Conservation (phyloP, 768 basidiomycete species). For the Fibroporia radiculosa region DNA sequence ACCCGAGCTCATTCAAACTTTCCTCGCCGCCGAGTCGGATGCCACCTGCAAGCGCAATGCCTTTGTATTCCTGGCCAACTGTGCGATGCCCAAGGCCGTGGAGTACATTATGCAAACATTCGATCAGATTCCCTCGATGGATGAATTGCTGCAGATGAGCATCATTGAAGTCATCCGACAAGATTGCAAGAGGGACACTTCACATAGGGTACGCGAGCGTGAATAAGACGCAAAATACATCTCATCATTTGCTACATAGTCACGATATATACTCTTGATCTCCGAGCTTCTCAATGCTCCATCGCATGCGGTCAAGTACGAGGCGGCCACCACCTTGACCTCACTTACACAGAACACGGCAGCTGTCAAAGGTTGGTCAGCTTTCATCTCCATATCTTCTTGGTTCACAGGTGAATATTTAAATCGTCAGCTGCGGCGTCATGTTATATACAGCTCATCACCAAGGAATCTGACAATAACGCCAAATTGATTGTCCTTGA, state of each 20-base stretch:
- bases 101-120: slow-evolving; percentile 84
- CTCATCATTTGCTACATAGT: slow-evolving; percentile 44
- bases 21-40: slow-evolving; percentile 93
- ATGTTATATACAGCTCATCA: slow-evolving; percentile 79
- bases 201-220: slow-evolving; percentile 57
- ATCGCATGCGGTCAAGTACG: slow-evolving; percentile 94
- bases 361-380: slow-evolving; percentile 76
- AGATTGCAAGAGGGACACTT: slow-evolving; percentile 81
- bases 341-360: slow-evolving; percentile 92
- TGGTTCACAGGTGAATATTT: not conserved
- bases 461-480: slow-evolving; percentile 98
- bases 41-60: slow-evolving; percentile 96
- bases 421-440: slow-evolving; percentile 79
- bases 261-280: slow-evolving; percentile 91
- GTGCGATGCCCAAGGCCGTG: slow-evolving; percentile 84
- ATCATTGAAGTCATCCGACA: slow-evolving; percentile 89
- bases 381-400: not conserved
- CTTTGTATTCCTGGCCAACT: slow-evolving; percentile 86
- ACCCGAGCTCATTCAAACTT: slow-evolving; percentile 91
- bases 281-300: slow-evolving; percentile 86
- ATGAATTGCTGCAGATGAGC: slow-evolving; percentile 92
- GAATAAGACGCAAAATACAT: not conserved
- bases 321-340: slow-evolving; percentile 92
- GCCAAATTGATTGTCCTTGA: slow-evolving; percentile 97
- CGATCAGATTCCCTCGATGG: slow-evolving; percentile 74